These are phyloP conservation scores for Lichtheimia corymbifera DNA, from an alignment of 371 early-diverging fungal species.

Conservation along the genomic window DNA sequence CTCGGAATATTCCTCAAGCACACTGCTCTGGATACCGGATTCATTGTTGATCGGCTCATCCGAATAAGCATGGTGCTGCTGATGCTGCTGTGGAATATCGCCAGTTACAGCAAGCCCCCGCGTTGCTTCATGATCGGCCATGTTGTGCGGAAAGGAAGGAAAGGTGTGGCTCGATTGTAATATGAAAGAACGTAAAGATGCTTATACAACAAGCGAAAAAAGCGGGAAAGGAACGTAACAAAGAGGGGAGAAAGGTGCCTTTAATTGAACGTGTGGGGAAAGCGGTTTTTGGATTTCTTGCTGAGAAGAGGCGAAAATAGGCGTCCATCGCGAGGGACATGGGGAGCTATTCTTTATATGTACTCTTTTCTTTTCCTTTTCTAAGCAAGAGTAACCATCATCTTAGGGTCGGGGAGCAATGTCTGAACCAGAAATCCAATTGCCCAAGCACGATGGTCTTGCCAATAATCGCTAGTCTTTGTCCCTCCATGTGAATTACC, in stretches of 20 bases:
- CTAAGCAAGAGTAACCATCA: not conserved
- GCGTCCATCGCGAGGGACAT: not conserved
- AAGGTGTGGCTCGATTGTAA: not conserved
- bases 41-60: not conserved
- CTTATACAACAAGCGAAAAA: not conserved
- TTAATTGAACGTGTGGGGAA: slow-evolving; percentile 1
- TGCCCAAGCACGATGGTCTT: slow-evolving; percentile 9
- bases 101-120: slow-evolving; percentile 6
- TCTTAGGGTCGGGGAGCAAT: not conserved
- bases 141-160: slow-evolving; percentile 1
- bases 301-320: slow-evolving; percentile 6
- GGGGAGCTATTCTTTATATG: slow-evolving; percentile 3
- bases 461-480: slow-evolving; percentile 11
- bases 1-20: slow-evolving; percentile 50
- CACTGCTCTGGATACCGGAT: slow-evolving; percentile 11
- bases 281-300: slow-evolving; percentile 7
- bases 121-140: slow-evolving; percentile 4
- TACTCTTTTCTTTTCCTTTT: slow-evolving; percentile 3
- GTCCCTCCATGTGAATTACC: slow-evolving; percentile 30
- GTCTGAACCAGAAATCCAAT: slow-evolving; percentile 10
- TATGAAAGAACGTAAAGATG: not conserved
- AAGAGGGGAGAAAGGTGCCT: not conserved
- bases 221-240: slow-evolving; percentile 3
- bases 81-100: slow-evolving; percentile 51
- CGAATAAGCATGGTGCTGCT: slow-evolving; percentile 60